phyloP scores from a whole-genome alignment of 78 protist genomes.

The Dictyostelium capitatum region DNA sequence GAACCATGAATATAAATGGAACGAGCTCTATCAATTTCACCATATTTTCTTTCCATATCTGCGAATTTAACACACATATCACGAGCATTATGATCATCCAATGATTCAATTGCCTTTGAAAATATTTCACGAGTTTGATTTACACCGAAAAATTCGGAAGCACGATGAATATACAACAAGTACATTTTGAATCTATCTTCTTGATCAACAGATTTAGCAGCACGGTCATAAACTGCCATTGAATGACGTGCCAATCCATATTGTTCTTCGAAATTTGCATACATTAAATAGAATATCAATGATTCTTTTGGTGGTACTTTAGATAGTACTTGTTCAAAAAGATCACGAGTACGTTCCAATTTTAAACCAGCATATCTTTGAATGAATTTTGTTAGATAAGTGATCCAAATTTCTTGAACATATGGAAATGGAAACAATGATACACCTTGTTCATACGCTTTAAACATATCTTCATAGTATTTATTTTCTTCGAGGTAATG shows the following conservation, averaged over 20 bases:
- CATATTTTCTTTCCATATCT: constrained; percentile 93
- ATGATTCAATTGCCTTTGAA: constrained; percentile 90
- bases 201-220: constrained; percentile 64
- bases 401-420: constrained; percentile 93
- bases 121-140: constrained; percentile 96
- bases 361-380: constrained; percentile 93
- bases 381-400: constrained; percentile 94
- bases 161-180: constrained; percentile 89
- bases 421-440: constrained; percentile 93
- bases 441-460: constrained; percentile 93
- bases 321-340: constrained; percentile 95
- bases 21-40: constrained; percentile 99
- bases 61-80: constrained; percentile 93
- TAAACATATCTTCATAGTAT: constrained; percentile 95
- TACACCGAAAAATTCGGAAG: constrained; percentile 93
- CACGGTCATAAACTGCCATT: constrained; percentile 95
- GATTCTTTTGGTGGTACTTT: constrained; percentile 87
- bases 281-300: constrained; percentile 77
- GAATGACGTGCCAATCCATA: constrained; percentile 95
- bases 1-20: constrained; percentile 92
- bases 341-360: constrained; percentile 97
- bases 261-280: constrained; percentile 92
- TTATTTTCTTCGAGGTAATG: constrained; percentile 91
- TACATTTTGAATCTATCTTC: constrained; percentile 85
- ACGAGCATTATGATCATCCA: constrained; percentile 84